Conservation (phyloP, 73 alveolate genomes). For the Stentor coeruleus region DNA sequence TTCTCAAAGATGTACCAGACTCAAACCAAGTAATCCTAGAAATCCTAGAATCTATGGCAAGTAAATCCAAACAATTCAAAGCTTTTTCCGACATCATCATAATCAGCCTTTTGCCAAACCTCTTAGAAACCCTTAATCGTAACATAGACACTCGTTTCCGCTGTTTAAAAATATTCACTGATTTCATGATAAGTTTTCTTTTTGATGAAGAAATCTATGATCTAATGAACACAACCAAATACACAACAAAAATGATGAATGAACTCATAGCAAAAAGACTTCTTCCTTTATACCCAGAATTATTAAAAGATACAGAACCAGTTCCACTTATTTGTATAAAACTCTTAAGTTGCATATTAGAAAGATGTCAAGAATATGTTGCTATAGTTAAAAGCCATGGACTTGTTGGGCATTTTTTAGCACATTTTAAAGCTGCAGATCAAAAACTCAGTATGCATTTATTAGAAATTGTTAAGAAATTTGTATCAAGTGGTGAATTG, state of each 20-base stretch:
- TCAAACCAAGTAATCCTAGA: constrained; percentile 14
- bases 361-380: constrained; percentile 10
- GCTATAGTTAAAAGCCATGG: not conserved
- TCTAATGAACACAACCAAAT: constrained; percentile 42
- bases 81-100: constrained; percentile 22
- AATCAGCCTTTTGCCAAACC: constrained; percentile 32
- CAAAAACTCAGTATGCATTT: not conserved
- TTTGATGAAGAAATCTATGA: constrained; percentile 71
- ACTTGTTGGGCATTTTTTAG: not conserved
- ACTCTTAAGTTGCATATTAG: not conserved
- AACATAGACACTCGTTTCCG: constrained; percentile 56
- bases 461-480: not conserved
- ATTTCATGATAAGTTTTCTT: constrained; percentile 59
- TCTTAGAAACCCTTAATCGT: not conserved
- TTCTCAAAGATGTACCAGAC: constrained; percentile 28
- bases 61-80: constrained; percentile 24
- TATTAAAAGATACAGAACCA: constrained; percentile 32
- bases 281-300: constrained; percentile 40
- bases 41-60: constrained; percentile 28
- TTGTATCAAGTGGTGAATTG: not conserved
- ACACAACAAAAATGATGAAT: constrained; percentile 57
- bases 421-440: not conserved
- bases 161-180: constrained; percentile 74
- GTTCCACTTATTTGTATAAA: constrained; percentile 27
- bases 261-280: constrained; percentile 47